Evolutionary conservation across 805 yeast genomes (phyloP).

Genomic region (Nakazawaea anatomiae): DNA sequence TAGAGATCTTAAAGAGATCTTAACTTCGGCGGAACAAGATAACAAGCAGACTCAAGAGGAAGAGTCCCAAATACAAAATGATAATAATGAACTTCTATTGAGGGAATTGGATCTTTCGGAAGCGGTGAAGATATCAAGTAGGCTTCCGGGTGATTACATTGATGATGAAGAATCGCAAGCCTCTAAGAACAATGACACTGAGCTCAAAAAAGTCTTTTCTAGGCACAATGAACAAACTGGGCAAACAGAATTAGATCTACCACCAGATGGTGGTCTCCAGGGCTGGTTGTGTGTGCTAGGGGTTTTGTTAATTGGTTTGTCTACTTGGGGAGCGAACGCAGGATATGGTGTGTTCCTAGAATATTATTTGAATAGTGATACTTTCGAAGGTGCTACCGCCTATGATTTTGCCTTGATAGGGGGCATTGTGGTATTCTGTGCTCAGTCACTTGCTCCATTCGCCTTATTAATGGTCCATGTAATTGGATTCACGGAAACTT

Average conservation of each 20-base stretch:
- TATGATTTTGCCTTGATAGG: constrained; percentile 57
- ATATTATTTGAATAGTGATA: constrained; percentile 40
- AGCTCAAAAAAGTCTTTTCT: background rate
- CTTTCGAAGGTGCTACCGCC: constrained; percentile 45
- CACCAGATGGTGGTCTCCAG: constrained; percentile 4
- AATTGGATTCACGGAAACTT: constrained; percentile 16
- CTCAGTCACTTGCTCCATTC: constrained; percentile 19
- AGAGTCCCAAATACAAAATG: background rate
- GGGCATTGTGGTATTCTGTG: constrained; percentile 36
- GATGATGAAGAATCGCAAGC: background rate
- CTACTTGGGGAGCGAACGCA: constrained; percentile 62
- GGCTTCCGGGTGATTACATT: background rate
- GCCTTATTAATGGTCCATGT: constrained; percentile 15
- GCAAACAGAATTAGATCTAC: background rate
- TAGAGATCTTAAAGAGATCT: background rate
- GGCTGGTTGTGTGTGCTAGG: constrained; percentile 32
- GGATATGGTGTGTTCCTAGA: constrained; percentile 57
- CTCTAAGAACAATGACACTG: background rate
- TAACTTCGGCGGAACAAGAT: background rate
- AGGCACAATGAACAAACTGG: background rate
- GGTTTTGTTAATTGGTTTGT: constrained; percentile 34
- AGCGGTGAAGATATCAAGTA: background rate
- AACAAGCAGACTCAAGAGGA: background rate
- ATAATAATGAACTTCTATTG: background rate
- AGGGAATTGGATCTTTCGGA: background rate